Conservation (phyloP, 2,329 filamentous ascomycete genomes). For the Sarocladium strictum region DNA sequence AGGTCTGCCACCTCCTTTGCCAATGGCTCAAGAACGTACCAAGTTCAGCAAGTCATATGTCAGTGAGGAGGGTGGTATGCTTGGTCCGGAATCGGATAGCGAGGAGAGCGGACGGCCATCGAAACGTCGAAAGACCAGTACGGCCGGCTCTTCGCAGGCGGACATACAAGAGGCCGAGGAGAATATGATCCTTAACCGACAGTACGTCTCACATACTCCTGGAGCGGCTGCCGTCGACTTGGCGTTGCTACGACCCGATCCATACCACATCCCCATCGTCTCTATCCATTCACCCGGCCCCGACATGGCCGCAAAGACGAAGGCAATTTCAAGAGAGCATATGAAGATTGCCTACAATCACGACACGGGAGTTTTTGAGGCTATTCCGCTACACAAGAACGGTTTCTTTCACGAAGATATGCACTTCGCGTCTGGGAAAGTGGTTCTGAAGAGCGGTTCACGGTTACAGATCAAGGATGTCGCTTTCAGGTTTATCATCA, state of each 20-base stretch:
- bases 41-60: slow-evolving; percentile 61
- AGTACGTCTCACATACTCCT: slow-evolving; percentile 55
- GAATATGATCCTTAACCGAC: slow-evolving; percentile 46
- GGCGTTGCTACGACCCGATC: slow-evolving; percentile 52
- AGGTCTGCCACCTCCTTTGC: slow-evolving; percentile 46
- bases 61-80: slow-evolving; percentile 64
- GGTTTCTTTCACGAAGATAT: slow-evolving; percentile 63
- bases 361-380: slow-evolving; percentile 57
- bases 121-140: slow-evolving; percentile 42
- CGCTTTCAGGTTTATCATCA: slow-evolving; percentile 62
- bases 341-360: slow-evolving; percentile 67
- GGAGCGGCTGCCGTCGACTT: slow-evolving; percentile 55
- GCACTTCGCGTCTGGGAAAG: slow-evolving; percentile 32
- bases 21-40: slow-evolving; percentile 42
- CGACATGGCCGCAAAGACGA: slow-evolving; percentile 55
- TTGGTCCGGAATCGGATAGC: slow-evolving; percentile 56
- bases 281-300: slow-evolving; percentile 66
- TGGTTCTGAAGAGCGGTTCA: slow-evolving; percentile 57
- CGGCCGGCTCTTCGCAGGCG: slow-evolving; percentile 35
- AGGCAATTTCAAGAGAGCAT: slow-evolving; percentile 69
- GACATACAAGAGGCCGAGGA: slow-evolving; percentile 35
- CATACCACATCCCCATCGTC: slow-evolving; percentile 58
- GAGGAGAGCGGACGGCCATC: slow-evolving; percentile 39
- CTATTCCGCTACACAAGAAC: slow-evolving; percentile 55
- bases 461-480: slow-evolving; percentile 68